Evolutionary conservation across 768 basidiomycete species (phyloP).

Genomic region (Cyclocybe aegerita): DNA sequence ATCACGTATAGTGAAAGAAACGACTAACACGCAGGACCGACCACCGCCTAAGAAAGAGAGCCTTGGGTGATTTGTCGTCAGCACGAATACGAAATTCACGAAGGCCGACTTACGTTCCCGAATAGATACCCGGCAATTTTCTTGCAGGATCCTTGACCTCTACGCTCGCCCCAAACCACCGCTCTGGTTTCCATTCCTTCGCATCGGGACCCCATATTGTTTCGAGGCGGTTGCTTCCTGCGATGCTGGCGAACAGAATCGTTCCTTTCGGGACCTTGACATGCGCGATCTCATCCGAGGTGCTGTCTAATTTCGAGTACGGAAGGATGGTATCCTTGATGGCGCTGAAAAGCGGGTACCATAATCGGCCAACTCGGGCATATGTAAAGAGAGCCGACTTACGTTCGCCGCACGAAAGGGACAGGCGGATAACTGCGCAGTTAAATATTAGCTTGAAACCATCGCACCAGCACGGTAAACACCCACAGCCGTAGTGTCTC

Average conservation of each 20-base stretch:
- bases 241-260: conserved; percentile 46
- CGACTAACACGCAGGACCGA: conserved; percentile 52
- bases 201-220: conserved; percentile 50
- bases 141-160: conserved; percentile 9
- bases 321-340: conserved; percentile 44
- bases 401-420: conserved; percentile 46
- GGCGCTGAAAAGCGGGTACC: conserved; percentile 26
- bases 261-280: conserved; percentile 47
- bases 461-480: conserved; percentile 9
- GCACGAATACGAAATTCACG: conserved; percentile 1
- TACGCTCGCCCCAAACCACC: conserved; percentile 39
- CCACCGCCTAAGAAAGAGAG: conserved; percentile 57
- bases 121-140: conserved; percentile 47
- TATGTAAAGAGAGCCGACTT: conserved; percentile 14
- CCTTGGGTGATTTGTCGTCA: conserved; percentile 22
- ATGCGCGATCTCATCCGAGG: conserved; percentile 23
- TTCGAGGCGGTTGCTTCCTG: conserved; percentile 46
- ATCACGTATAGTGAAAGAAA: background rate
- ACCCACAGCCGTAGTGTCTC: conserved; percentile 44
- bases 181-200: conserved; percentile 52
- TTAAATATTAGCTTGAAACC: background rate
- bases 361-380: background rate
- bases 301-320: conserved; percentile 24
- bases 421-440: conserved; percentile 41
- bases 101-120: conserved; percentile 40